Conservation (phyloP, 306 rosid species). For the Begonia loranthoides region DNA sequence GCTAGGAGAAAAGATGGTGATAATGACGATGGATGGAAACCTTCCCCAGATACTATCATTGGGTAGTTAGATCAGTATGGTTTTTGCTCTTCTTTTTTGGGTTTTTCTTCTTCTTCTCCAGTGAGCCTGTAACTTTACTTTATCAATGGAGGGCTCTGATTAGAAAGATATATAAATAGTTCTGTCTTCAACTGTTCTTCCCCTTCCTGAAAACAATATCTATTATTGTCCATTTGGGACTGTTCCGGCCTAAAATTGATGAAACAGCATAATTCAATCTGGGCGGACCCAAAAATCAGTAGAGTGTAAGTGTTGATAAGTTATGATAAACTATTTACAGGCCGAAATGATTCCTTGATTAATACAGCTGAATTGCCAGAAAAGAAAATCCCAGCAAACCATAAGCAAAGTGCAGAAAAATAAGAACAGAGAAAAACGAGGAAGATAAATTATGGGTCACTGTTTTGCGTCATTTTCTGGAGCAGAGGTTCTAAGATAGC, state of each 20-base stretch:
- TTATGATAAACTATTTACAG: background rate
- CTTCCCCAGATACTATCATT: constrained; percentile 61
- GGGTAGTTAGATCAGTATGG: constrained; percentile 29
- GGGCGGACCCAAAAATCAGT: too few relatives aligned
- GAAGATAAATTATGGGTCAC: too few relatives aligned
- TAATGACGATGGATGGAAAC: constrained; percentile 43
- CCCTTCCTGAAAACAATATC: too few relatives aligned
- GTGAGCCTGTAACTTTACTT: too few relatives aligned
- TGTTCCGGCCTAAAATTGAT: too few relatives aligned
- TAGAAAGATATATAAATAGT: too few relatives aligned
- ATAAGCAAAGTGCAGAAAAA: background rate
- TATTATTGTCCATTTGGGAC: too few relatives aligned
- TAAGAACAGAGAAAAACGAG: background rate
- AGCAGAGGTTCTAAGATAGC: constrained; percentile 60
- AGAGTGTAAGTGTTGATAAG: too few relatives aligned
- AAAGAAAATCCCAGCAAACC: background rate
- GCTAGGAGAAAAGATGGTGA: constrained; percentile 21
- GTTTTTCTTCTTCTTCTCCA: too few relatives aligned
- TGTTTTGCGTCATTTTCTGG: constrained; percentile 13
- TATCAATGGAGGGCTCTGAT: too few relatives aligned
- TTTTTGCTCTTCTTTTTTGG: background rate
- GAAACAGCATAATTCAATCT: too few relatives aligned
- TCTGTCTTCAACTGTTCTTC: too few relatives aligned
- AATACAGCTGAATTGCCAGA: background rate
- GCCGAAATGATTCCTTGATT: background rate